Base-by-base conservation (phyloP, 208 protist genomes). In the Porcisia deanei region DNA sequence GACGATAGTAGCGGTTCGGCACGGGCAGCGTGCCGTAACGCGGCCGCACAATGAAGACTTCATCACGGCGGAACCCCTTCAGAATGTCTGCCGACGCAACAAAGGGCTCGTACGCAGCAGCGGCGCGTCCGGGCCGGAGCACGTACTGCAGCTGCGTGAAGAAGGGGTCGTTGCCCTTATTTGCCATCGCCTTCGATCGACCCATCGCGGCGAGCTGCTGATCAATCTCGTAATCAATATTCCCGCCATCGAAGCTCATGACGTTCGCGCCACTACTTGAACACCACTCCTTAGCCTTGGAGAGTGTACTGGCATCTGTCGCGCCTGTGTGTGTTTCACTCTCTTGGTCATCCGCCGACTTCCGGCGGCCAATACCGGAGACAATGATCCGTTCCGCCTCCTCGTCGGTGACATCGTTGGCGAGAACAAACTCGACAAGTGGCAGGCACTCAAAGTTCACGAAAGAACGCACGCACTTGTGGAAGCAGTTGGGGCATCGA, bases 381-480 rank as follows among this genome's bases (percentile, higher is more conserved):
- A 87, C 71, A 65, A 98, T 88, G 63, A 98, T 90, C 10, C 84
- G 85, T 86, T 95, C 85, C 10, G 95, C 94, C 74, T 96, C 95
- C 58, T 93, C 94, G 77, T 98, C 94, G 16, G 81, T 84, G 16
- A 98, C 73, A 45, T 92, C 89, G 76, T 97, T 94, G 8, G 89
- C 85, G 37, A 98, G 81, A 25, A 83, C 80, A 77, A 99, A 98
- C 85, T 99, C 95, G 12, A 99, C 97, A 18, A 99, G 89, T 41
- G 97, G 98, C 73, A 99, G 89, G 45, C 75, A 84, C 68, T 98
- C 88, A 86, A 98, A 99, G 60, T 85, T 88, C 45, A 91, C 84
- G 78, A 98, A 98, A 30, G 89, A 98, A 68, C 94, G 91, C 73
- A 98, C 87, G 82, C 98, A 99, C 22, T 92, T 92, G 76, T 98